phyloP scores from a whole-genome alignment of 1,284 basidiomycete genomes.

The Rhodotorula sp. region DNA sequence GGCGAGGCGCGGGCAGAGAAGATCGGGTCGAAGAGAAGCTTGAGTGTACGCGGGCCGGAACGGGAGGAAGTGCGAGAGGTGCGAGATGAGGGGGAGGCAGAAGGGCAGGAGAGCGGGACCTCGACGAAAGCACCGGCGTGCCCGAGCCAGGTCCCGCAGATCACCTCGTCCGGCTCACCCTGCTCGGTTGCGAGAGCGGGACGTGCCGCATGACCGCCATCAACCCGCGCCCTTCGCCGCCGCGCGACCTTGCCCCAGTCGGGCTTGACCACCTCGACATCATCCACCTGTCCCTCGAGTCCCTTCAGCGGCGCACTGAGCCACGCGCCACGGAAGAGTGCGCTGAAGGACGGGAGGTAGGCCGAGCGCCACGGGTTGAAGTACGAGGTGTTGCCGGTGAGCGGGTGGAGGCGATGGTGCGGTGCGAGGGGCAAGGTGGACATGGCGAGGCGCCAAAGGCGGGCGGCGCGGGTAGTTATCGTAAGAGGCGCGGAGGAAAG shows the following conservation, averaged over 20 bases:
- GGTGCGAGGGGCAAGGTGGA: not conserved
- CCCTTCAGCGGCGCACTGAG: not conserved
- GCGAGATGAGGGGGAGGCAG: not conserved
- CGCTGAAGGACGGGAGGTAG: slow-evolving; percentile 11
- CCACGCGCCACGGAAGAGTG: not conserved
- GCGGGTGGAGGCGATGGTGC: not conserved
- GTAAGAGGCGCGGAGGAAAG: too few relatives aligned
- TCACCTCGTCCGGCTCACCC: not conserved
- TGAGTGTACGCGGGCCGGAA: not conserved
- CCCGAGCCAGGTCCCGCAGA: slow-evolving; percentile 43
- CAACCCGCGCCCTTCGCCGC: not conserved
- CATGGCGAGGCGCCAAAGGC: not conserved
- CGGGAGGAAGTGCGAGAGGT: not conserved
- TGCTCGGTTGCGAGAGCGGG: not conserved
- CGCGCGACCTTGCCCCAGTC: slow-evolving; percentile 14
- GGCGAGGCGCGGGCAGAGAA: slow-evolving; percentile 43
- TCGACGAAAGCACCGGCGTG: slow-evolving; percentile 35
- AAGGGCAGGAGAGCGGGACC: slow-evolving; percentile 5
- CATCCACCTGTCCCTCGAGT: not conserved
- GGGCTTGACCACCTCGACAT: slow-evolving; percentile 14
- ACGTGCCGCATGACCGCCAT: not conserved
- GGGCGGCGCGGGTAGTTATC: too few relatives aligned
- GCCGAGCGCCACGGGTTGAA: slow-evolving; percentile 40
- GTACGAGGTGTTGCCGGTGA: slow-evolving; percentile 16
- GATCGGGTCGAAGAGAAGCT: slow-evolving; percentile 45